Base-by-base conservation (phyloP, 2,329 filamentous ascomycete species). In the Verticillium nubilum region DNA sequence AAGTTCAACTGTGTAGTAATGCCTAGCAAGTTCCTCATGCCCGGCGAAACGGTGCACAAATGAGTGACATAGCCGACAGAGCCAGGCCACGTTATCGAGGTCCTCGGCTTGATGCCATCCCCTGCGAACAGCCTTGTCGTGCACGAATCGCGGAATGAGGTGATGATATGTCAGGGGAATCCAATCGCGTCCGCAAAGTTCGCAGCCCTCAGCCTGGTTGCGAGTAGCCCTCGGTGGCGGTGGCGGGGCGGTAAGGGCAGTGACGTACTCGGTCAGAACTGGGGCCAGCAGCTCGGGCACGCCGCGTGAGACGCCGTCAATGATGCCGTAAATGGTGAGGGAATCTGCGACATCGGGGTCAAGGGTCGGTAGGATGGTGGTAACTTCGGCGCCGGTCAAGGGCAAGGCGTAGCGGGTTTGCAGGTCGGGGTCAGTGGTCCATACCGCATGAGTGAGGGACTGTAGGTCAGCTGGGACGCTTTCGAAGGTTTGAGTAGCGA, bases 121-220 rank as follows among this genome's bases (percentile, higher is more conserved):
- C 50, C 90, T 79, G 77, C 90, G 91, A 42, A 91, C 71, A 3
- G 84, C 90, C 70, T 92, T 91, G 7, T 83, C 86, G 72, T 96
- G 91, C 61, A 91, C 86, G 52, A 84, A 82, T 47, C 86, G 83
- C n/a, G 92, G 92, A 58, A 96, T 92, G 52, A 96, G 77, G 74
- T 96, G 92, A 69, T 96, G 92, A 70, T 95, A 96, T 1, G 88
- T 90, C 62, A 95, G 73, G 9, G 86, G 85, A 25, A 95, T 84
- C 85, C 90, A 92, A 62, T 86, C 83, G 1, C 91, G 80, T 1
- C 79, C 83, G 71, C 91, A 96, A 26, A 96, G 82, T 75, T 96
- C 92, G 72, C 92, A 96, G 4, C 78, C 80, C 3, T 73, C 70
- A 0, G 77, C 81, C 1, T 76, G 67, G 4, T 74, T 69, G 26